These are phyloP conservation scores for Pseudodiploospora longispora DNA, from an alignment of 2,329 filamentous ascomycete species.

Conservation along the genomic window DNA sequence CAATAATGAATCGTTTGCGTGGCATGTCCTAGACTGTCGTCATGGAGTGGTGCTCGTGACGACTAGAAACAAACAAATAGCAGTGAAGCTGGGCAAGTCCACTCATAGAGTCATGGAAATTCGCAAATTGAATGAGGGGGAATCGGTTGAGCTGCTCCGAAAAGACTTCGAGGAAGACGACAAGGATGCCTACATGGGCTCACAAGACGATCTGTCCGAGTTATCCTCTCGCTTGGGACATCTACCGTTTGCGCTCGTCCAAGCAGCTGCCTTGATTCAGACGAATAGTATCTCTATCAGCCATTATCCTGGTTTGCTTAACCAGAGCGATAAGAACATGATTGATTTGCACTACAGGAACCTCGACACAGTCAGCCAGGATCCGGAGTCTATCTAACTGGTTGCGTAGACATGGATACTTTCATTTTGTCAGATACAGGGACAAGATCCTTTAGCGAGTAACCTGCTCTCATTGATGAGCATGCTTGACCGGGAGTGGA, in stretches of 20 bases:
- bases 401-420: constrained; percentile 24
- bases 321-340: constrained; percentile 14
- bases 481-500: constrained; percentile 21
- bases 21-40: constrained; percentile 19
- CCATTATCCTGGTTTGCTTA: constrained; percentile 20
- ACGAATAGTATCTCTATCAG: constrained; percentile 17
- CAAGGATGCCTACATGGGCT: constrained; percentile 4
- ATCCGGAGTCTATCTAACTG: constrained; percentile 16
- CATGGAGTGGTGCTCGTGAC: constrained; percentile 25
- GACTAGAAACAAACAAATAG: constrained; percentile 22
- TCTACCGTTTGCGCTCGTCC: constrained; percentile 25
- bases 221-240: constrained; percentile 20
- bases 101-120: constrained; percentile 14
- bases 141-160: constrained; percentile 19
- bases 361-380: constrained; percentile 21
- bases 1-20: not conserved
- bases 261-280: constrained; percentile 26
- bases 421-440: constrained; percentile 22
- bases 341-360: constrained; percentile 20
- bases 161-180: constrained; percentile 9
- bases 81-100: constrained; percentile 11
- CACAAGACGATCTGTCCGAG: too few species aligned
- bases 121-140: constrained; percentile 17
- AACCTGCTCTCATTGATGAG: constrained; percentile 23
- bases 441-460: constrained; percentile 15